Percentiles rank a stretch among this genome's conserved stretches.
Evolutionary conservation across 2,329 filamentous ascomycete species (phyloP).

Genomic region (Cordyceps militaris): DNA sequence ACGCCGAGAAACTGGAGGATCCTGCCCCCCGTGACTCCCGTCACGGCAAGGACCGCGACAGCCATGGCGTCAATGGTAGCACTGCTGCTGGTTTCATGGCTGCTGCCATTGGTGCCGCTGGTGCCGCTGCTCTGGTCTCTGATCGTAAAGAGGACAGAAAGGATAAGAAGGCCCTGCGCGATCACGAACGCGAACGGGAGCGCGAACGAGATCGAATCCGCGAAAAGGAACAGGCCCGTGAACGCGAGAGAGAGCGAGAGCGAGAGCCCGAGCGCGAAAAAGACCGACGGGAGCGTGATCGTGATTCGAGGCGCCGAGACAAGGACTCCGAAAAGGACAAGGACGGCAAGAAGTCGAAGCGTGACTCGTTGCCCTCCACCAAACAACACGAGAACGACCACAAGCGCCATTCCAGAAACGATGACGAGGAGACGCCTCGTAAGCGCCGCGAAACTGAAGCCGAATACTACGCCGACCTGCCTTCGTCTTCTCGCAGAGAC

Average conservation of each 20-base stretch:
- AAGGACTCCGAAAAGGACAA: slow-evolving; percentile 13
- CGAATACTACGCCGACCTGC: slow-evolving; percentile 20
- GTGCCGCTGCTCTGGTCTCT: slow-evolving; percentile 29
- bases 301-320: slow-evolving; percentile 20
- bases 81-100: slow-evolving; percentile 40
- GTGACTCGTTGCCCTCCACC: slow-evolving; percentile 22
- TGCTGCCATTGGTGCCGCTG: slow-evolving; percentile 43
- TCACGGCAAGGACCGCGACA: slow-evolving; percentile 9
- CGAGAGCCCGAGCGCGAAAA: slow-evolving; percentile 18
- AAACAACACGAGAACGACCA: slow-evolving; percentile 23
- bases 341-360: slow-evolving; percentile 23
- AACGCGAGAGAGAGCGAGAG: slow-evolving; percentile 18
- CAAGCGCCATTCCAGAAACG: slow-evolving; percentile 25
- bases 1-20: slow-evolving; percentile 36
- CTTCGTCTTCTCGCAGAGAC: slow-evolving; percentile 20
- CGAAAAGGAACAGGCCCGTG: slow-evolving; percentile 16
- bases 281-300: slow-evolving; percentile 24
- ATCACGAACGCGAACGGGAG: slow-evolving; percentile 17
- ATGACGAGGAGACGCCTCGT: slow-evolving; percentile 25
- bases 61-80: slow-evolving; percentile 29
- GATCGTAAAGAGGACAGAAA: slow-evolving; percentile 20
- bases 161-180: slow-evolving; percentile 16
- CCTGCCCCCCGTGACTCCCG: slow-evolving; percentile 30
- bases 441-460: slow-evolving; percentile 24
- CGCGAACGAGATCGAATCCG: slow-evolving; percentile 17